Percentiles rank a stretch among this genome's conserved stretches.
These are phyloP conservation scores for Capronia americana DNA, from an alignment of 2,329 filamentous ascomycete genomes.

Conservation along the genomic window DNA sequence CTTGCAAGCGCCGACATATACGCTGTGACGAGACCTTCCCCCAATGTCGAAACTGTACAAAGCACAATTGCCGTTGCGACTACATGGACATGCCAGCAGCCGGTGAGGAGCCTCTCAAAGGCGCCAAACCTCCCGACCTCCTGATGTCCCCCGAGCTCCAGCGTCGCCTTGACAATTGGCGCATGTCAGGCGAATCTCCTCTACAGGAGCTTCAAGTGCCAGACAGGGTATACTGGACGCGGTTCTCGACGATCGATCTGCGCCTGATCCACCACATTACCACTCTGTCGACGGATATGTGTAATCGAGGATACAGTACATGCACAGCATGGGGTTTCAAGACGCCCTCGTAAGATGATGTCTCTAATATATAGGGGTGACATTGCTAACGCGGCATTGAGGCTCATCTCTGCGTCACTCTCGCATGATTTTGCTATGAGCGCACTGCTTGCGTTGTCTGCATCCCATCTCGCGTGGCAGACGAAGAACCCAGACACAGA, in stretches of 20 bases:
- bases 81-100: conserved; percentile 86
- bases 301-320: conserved; percentile 75
- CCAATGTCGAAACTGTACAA: conserved; percentile 98
- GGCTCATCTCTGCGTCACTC: conserved; percentile 81
- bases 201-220: conserved; percentile 81
- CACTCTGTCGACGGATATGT: conserved; percentile 82
- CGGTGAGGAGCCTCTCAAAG: conserved; percentile 58
- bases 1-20: conserved; percentile 96
- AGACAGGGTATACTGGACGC: conserved; percentile 73
- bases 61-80: conserved; percentile 97
- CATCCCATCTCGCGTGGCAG: conserved; percentile 88
- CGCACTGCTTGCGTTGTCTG: conserved; percentile 89
- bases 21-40: conserved; percentile 97
- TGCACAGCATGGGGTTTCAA: conserved; percentile 93
- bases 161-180: conserved; percentile 80
- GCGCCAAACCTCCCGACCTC: conserved; percentile 66
- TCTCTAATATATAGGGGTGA: conserved; percentile 34
- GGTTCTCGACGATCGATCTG: conserved; percentile 77
- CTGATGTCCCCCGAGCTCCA: conserved; percentile 89
- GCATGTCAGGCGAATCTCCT: conserved; percentile 80
- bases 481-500: conserved; percentile 84
- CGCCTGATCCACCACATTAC: conserved; percentile 90
- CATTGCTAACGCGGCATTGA: conserved; percentile 50
- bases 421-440: conserved; percentile 91
- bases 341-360: conserved; percentile 78